Base-by-base conservation (phyloP, 176 grass and related monocot species). In the Chrysopogon serrulatus region DNA sequence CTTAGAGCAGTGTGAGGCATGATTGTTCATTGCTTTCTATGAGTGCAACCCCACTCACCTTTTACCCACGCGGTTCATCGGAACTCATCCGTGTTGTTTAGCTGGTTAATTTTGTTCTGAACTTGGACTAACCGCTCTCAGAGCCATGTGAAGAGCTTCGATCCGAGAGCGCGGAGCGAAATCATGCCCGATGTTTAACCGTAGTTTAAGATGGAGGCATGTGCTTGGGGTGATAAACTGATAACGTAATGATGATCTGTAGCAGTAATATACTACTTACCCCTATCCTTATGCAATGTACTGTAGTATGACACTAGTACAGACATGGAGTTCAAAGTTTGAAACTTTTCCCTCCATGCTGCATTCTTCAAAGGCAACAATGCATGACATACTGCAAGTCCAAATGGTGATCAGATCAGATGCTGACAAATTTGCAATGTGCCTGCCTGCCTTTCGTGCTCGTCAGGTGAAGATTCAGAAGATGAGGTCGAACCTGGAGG, bases 401-500 rank as follows among this genome's bases (percentile, higher is more conserved):
- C 10, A 40, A 15, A 1, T 24, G 4, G 21, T 68, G 19, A n/a
- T 33, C 8, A 39, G 35, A 4, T 10, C 21, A 65, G 21, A 24
- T 23, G 18, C 53, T 45, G 14, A 56, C 35, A 73, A 31, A 40
- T 64, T 79, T 6, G 10, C 4, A 36, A n/a, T 16, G 66, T 81
- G 33, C 19, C n/a, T 35, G 21, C 1, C n/a, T 27, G 4, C 1
- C n/a, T n/a, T n/a, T 24, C 45, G n/a, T 14, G 53, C 26, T 71
- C 32, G 4, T 35, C 82, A 99, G 93, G 97, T 99, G 37, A 99
- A 99, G 84, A 94, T 99, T 86, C 93, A 99, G 70, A 99, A 94
- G 77, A 91, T 99, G 91, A 74, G 86, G n/a, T 99, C 93, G 34
- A 92, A 87, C 85, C 86, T 94, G n/a, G 97, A 99, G 85, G 93